phyloP scores from a whole-genome alignment of 768 basidiomycete species.

The Lentinula edodes region DNA sequence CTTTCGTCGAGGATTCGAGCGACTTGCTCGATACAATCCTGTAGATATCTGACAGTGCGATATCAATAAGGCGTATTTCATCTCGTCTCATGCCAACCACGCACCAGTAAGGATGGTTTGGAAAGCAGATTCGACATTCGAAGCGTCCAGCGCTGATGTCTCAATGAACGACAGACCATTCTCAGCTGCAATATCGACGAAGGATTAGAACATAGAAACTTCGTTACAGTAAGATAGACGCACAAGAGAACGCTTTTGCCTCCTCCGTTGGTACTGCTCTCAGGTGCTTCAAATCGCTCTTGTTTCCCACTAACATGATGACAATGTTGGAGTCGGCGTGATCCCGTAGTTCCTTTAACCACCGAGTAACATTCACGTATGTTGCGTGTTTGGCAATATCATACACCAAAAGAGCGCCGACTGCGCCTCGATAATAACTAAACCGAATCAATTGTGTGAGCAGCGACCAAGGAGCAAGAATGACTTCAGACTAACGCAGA shows the following conservation, averaged over 20 bases:
- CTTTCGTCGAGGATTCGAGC: slow-evolving; percentile 78
- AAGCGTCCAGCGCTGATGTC: slow-evolving; percentile 99
- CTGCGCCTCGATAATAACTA: slow-evolving; percentile 97
- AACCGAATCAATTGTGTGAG: background rate
- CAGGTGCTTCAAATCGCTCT: slow-evolving; percentile 98
- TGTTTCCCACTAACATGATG: slow-evolving; percentile 96
- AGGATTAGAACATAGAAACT: slow-evolving; percentile 3
- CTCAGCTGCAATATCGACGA: slow-evolving; percentile 50
- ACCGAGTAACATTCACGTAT: slow-evolving; percentile 89
- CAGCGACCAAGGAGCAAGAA: background rate
- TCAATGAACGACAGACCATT: slow-evolving; percentile 94
- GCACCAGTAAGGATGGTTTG: slow-evolving; percentile 90
- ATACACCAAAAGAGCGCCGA: slow-evolving; percentile 88
- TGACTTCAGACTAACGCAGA: slow-evolving; percentile 58
- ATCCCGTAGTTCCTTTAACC: slow-evolving; percentile 96
- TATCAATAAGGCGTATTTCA: slow-evolving; percentile 3
- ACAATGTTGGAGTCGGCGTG: slow-evolving; percentile 92
- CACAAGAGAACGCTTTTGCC: slow-evolving; percentile 87
- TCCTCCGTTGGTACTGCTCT: slow-evolving; percentile 97
- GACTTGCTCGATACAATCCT: slow-evolving; percentile 95
- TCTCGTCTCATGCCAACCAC: slow-evolving; percentile 16
- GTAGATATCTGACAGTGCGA: slow-evolving; percentile 74
- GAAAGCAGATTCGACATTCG: slow-evolving; percentile 97
- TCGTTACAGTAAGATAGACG: slow-evolving; percentile 21
- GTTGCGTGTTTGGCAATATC: slow-evolving; percentile 94